Percentiles rank a stretch among this genome's conserved stretches.
Conservation (phyloP, 1,139 yeast genomes). For the Nakaseomyces bracarensis region DNA sequence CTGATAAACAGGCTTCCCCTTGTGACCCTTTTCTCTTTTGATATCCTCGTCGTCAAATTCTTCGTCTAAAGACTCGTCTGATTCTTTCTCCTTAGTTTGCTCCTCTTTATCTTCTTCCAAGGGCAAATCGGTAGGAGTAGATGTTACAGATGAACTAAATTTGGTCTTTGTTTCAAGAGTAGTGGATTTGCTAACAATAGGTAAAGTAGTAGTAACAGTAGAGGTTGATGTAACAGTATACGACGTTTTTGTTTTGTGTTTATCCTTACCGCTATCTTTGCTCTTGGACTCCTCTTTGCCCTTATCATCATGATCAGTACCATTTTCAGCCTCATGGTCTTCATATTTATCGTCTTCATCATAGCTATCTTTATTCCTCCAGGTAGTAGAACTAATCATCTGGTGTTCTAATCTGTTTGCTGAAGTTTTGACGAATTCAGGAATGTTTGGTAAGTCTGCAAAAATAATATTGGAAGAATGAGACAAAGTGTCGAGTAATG, state of each 20-base stretch:
- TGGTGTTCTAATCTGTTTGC: not conserved
- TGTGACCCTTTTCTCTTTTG: conserved; percentile 3
- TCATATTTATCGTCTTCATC: not conserved
- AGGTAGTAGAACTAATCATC: not conserved
- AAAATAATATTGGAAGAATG: conserved; percentile 21
- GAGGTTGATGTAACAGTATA: not conserved
- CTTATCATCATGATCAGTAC: conserved; percentile 7
- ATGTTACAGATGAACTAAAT: not conserved
- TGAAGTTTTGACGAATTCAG: conserved; percentile 19
- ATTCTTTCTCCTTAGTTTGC: conserved; percentile 3
- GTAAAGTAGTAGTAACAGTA: not conserved
- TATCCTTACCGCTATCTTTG: conserved; percentile 12
- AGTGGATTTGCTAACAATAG: not conserved
- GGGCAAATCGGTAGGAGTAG: not conserved
- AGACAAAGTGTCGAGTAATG: conserved; percentile 15
- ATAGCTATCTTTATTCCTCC: conserved; percentile 1
- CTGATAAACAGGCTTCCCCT: not conserved
- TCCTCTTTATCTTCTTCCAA: not conserved
- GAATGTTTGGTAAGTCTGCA: conserved; percentile 22
- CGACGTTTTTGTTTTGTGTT: conserved; percentile 1
- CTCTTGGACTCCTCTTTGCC: conserved; percentile 11
- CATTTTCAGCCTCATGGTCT: conserved; percentile 12
- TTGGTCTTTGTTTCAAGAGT: not conserved
- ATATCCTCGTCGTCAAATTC: not conserved
- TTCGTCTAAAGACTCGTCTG: conserved; percentile 3